phyloP scores from a whole-genome alignment of 2,329 filamentous ascomycete species.

The Fusarium newnesense region DNA sequence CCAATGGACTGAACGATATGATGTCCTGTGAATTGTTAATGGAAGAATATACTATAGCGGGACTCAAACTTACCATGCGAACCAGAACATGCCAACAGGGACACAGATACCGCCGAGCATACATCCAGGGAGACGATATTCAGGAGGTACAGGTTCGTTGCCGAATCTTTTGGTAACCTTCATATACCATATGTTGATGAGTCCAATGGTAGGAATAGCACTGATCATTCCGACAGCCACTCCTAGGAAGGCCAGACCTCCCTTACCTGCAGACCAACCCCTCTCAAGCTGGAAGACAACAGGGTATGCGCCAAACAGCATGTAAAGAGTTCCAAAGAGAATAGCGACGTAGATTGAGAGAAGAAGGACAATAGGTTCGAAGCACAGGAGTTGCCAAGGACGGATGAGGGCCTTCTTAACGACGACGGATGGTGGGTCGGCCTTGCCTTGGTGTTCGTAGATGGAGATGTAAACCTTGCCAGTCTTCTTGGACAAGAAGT shows the following conservation, averaged over 20 bases:
- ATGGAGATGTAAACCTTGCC: constrained; percentile 66
- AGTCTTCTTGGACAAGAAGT: constrained; percentile 59
- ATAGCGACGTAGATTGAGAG: constrained; percentile 72
- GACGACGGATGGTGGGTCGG: constrained; percentile 54
- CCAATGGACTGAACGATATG: constrained; percentile 60
- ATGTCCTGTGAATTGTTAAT: constrained; percentile 22
- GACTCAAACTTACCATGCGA: constrained; percentile 64
- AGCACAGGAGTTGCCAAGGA: constrained; percentile 72
- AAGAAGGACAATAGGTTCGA: constrained; percentile 73
- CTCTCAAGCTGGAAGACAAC: constrained; percentile 69
- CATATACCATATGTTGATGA: constrained; percentile 64
- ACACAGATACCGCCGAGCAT: constrained; percentile 69
- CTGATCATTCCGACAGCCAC: constrained; percentile 70
- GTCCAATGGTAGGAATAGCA: constrained; percentile 62
- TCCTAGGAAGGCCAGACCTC: constrained; percentile 72
- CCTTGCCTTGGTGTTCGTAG: constrained; percentile 56
- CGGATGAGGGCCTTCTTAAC: constrained; percentile 67
- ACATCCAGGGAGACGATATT: constrained; percentile 68
- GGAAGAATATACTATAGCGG: too few relatives aligned
- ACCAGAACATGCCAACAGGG: constrained; percentile 72
- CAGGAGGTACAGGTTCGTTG: constrained; percentile 69
- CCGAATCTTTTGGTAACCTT: constrained; percentile 52
- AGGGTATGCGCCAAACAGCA: constrained; percentile 65
- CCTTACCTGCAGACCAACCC: constrained; percentile 67
- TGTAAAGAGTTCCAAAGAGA: constrained; percentile 64